Conservation (phyloP, 495 filamentous ascomycete species). For the Daldinia childiae region DNA sequence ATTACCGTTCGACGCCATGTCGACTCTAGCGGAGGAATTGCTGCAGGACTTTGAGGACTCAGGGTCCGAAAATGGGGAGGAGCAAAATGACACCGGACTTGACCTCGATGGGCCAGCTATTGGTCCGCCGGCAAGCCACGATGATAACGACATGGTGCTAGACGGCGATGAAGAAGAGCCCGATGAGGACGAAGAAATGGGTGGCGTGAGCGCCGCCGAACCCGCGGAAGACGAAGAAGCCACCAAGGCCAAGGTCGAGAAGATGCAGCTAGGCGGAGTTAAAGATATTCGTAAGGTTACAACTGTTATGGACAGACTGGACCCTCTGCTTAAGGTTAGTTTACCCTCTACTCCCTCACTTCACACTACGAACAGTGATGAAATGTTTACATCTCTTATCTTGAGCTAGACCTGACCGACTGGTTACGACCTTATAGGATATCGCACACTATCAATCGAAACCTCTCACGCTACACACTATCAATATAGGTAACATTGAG, state of each 20-base stretch:
- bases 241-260: slow-evolving; percentile 77
- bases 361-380: slow-evolving; percentile 38
- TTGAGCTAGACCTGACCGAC: slow-evolving; percentile 67
- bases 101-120: slow-evolving; percentile 36
- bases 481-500: slow-evolving; percentile 76
- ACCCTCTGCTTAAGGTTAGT: slow-evolving; percentile 82
- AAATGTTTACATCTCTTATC: slow-evolving; percentile 60
- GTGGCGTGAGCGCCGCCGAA: slow-evolving; percentile 56
- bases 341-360: slow-evolving; percentile 19
- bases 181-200: slow-evolving; percentile 67
- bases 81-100: slow-evolving; percentile 59
- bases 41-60: slow-evolving; percentile 90
- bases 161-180: slow-evolving; percentile 58
- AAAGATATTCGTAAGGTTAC: slow-evolving; percentile 80
- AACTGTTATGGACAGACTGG: slow-evolving; percentile 76
- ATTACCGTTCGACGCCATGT: slow-evolving; percentile 60
- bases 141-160: slow-evolving; percentile 50
- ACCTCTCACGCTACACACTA: slow-evolving; percentile 68
- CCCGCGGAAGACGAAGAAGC: slow-evolving; percentile 71
- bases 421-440: slow-evolving; percentile 67
- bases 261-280: slow-evolving; percentile 76
- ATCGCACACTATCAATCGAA: slow-evolving; percentile 77
- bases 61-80: slow-evolving; percentile 66
- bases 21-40: slow-evolving; percentile 82
- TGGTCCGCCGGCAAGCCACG: slow-evolving; percentile 43